Percentiles rank a stretch among this genome's conserved stretches.
Conservation (phyloP, 78 protist species). For the Chrysochromulina parva region DNA sequence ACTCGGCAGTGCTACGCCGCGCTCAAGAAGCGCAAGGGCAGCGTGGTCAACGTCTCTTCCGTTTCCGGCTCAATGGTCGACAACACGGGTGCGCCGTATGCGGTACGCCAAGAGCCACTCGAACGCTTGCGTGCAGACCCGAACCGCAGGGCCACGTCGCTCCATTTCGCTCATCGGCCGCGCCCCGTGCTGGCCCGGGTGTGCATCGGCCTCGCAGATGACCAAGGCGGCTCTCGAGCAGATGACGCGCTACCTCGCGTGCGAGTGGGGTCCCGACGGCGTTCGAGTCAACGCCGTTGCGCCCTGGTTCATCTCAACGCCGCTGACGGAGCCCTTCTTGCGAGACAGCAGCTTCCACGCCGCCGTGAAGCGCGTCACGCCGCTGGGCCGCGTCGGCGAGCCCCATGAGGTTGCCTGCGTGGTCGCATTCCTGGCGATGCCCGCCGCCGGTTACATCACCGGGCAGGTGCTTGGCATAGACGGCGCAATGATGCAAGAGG, state of each 20-base stretch:
- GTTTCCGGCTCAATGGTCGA: background rate
- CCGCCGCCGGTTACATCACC: conserved; percentile 48
- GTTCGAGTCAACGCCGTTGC: conserved; percentile 22
- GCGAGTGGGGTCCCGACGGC: conserved; percentile 39
- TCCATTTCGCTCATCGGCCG: too few species aligned
- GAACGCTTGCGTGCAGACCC: too few species aligned
- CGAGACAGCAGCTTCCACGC: background rate
- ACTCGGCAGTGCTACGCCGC: background rate
- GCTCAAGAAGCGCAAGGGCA: background rate
- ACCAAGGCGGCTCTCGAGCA: conserved; percentile 37
- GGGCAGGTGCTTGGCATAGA: conserved; percentile 42
- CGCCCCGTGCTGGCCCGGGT: too few species aligned
- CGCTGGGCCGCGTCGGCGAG: conserved; percentile 51
- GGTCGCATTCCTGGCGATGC: conserved; percentile 51
- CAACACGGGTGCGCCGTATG: background rate
- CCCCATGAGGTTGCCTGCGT: conserved; percentile 45
- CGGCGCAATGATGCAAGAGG: conserved; percentile 34
- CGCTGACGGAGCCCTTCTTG: conserved; percentile 20
- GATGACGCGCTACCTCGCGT: conserved; percentile 32
- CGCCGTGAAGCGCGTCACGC: conserved; percentile 33
- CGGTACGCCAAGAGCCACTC: too few species aligned
- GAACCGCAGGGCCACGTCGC: too few species aligned
- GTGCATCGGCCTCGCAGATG: background rate
- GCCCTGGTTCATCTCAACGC: conserved; percentile 46
- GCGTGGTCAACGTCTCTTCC: background rate